Conservation (phyloP, 2,329 filamentous ascomycete species). For the Colletotrichum melonis region DNA sequence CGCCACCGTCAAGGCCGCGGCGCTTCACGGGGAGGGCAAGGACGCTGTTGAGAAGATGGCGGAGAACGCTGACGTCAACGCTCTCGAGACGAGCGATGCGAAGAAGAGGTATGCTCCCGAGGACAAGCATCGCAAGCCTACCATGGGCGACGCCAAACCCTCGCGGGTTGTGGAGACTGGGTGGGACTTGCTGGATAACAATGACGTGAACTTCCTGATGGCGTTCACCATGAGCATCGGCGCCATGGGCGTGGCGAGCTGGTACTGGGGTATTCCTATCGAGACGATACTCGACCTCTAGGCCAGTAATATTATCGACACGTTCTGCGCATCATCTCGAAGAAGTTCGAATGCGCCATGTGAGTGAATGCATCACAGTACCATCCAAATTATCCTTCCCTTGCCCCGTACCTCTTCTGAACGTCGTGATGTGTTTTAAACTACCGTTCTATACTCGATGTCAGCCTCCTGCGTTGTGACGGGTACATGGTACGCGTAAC, state of each 20-base stretch:
- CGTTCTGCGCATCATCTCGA: not conserved
- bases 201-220: constrained; percentile 95
- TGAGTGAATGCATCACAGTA: not conserved
- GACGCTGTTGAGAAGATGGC: constrained; percentile 52
- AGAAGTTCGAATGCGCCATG: not conserved
- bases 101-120: constrained; percentile 59
- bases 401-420: not conserved
- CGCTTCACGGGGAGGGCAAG: constrained; percentile 57
- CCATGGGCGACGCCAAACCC: constrained; percentile 66
- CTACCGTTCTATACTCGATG: too few relatives aligned
- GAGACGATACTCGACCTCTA: constrained; percentile 47
- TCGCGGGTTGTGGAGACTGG: constrained; percentile 74
- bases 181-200: constrained; percentile 88
- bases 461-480: too few relatives aligned
- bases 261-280: constrained; percentile 69
- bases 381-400: not conserved
- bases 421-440: not conserved
- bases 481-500: too few relatives aligned
- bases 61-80: constrained; percentile 39
- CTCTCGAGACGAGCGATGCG: constrained; percentile 50
- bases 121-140: constrained; percentile 62
- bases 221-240: constrained; percentile 82
- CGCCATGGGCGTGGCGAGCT: constrained; percentile 75
- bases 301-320: not conserved
- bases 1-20: constrained; percentile 52